A percentile compares a stretch with the other conserved stretches of the same genome.
Evolutionary conservation across 768 basidiomycete species (phyloP).

Genomic region (Hygrophorus russula): DNA sequence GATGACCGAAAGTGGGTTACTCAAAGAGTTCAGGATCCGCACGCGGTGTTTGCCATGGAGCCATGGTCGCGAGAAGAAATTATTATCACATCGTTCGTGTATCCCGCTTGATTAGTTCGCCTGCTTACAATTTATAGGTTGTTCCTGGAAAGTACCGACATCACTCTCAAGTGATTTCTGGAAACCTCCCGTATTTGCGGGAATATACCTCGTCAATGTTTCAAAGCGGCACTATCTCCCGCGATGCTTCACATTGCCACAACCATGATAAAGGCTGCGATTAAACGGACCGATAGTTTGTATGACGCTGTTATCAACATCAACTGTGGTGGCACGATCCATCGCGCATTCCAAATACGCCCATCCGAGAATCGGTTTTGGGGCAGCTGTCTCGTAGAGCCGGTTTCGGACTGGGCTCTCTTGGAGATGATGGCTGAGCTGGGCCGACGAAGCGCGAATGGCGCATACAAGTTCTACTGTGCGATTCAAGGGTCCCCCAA

Average conservation of each 20-base stretch:
- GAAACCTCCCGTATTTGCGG: conserved; percentile 3
- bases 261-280: not conserved
- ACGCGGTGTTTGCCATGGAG: conserved; percentile 2
- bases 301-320: conserved; percentile 9
- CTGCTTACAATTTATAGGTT: conserved; percentile 4
- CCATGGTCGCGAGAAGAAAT: conserved; percentile 7
- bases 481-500: not conserved
- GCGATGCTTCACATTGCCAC: not conserved
- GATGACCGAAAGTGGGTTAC: conserved; percentile 7
- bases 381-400: not conserved
- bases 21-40: not conserved
- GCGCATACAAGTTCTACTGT: conserved; percentile 5
- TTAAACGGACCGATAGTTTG: not conserved
- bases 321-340: conserved; percentile 1
- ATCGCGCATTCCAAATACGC: conserved; percentile 3
- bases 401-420: conserved; percentile 2
- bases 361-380: not conserved
- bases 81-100: not conserved
- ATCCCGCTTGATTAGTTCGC: conserved; percentile 3
- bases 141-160: not conserved
- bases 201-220: conserved; percentile 6
- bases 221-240: conserved; percentile 1
- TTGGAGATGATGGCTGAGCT: not conserved
- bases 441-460: not conserved
- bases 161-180: conserved; percentile 5